Base-by-base conservation (phyloP, 441 rosid genomes). In the Brassica balearica region DNA sequence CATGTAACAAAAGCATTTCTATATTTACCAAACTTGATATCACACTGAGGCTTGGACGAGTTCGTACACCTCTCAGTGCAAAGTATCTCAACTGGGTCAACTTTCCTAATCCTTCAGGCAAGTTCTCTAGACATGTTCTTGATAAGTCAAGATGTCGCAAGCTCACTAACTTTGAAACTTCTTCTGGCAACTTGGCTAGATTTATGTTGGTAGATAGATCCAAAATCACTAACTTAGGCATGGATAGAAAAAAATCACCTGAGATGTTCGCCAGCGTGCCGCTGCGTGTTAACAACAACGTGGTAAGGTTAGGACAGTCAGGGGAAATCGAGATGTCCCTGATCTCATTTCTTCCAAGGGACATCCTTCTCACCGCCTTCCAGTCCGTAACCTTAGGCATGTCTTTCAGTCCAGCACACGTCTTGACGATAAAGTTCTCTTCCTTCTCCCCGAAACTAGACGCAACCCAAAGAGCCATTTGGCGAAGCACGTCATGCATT, bases 381-480 rank as follows among this genome's bases (percentile, higher is more conserved):
- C 58, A 53, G 58, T 53, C 17, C 58, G 9, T 53, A 2, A 53
- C 58, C 8, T 14, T 3, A 53, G 58, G 58, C 58, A 53, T 53
- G 20, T 53, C 20, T 0, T 53, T 19, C 58, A 53, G 58, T 53
- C 20, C 58, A 53, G 58, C 58, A 14, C 58, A 19, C 7, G 20
- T 14, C 20, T 53, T 53, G 20, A 53, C 20, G 20, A 53, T 53
- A 6, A 53, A 2, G 0, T 53, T 53, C 20, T 14, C 58, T 6
- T 53, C 58, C 58, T 53, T 3, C 15, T 53, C 7, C 9, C 58
- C 58, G 15, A 6, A 53, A 6, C 7, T 53, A 53, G 58, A 14
- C 58, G 9, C 58, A 53, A 6, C 58, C 58, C 58, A 53, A 53
- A 53, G 58, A 53, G 58, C 58, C 58, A 53, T 53, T 53, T 53